Evolutionary conservation across 1,139 yeast genomes (phyloP).

Genomic region (Arxiozyma slooffiae): DNA sequence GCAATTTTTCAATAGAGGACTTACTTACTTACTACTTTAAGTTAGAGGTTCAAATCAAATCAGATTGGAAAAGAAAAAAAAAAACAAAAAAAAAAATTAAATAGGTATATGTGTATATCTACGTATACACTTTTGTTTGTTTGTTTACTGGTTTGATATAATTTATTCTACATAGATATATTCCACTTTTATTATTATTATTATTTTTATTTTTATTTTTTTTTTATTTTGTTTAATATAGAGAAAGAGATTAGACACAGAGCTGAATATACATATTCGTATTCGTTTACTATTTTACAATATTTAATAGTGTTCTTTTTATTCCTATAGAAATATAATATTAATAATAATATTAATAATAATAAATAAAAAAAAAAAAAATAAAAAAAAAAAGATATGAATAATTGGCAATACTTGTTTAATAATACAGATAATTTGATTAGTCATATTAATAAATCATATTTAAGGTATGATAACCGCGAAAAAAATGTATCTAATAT

Average conservation of each 20-base stretch:
- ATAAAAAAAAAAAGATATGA: conserved; percentile 17
- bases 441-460: conserved; percentile 28
- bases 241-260: no score
- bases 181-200: neutral
- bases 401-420: conserved; percentile 30
- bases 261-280: neutral
- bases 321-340: no score
- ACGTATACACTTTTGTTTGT: neutral
- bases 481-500: conserved; percentile 26
- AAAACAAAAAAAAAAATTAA: no score
- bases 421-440: conserved; percentile 24
- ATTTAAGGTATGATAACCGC: conserved; percentile 25
- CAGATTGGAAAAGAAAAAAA: no score
- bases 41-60: neutral
- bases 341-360: no score
- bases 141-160: neutral
- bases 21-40: neutral
- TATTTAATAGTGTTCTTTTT: neutral
- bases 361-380: no score
- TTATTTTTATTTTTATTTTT: no score
- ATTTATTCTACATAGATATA: neutral
- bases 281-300: neutral
- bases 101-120: neutral
- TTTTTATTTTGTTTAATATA: no score
- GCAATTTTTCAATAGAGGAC: neutral